phyloP scores from a whole-genome alignment of 129 eudicot genomes.

The Chrysanthemum lavandulifolium region DNA sequence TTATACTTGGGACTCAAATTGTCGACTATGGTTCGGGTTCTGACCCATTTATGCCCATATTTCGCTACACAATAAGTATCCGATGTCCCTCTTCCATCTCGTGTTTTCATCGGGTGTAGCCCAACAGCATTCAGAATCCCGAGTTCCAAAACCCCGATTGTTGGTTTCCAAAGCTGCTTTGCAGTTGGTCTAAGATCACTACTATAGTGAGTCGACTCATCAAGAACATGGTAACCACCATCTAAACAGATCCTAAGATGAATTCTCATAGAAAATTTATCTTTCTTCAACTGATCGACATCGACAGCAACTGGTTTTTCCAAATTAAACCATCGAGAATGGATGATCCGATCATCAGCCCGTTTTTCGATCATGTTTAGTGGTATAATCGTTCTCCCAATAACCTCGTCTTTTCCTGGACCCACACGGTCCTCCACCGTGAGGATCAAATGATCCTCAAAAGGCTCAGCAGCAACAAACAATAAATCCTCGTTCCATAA shows the following conservation, averaged over 20 bases:
- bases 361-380: constrained; percentile 79
- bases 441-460: constrained; percentile 82
- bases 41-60: constrained; percentile 92
- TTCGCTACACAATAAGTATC: constrained; percentile 97
- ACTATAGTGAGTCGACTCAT: constrained; percentile 89
- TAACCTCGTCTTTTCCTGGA: constrained; percentile 93
- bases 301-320: constrained; percentile 86
- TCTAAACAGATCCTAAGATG: constrained; percentile 87
- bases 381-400: constrained; percentile 84
- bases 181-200: constrained; percentile 99
- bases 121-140: constrained; percentile 85
- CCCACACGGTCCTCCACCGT: constrained; percentile 98
- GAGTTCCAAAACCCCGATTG: constrained; percentile 84
- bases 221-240: constrained; percentile 98
- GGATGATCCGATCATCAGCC: constrained; percentile 87
- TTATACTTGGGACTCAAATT: constrained; percentile 77
- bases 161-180: constrained; percentile 88
- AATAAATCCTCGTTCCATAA: constrained; percentile 89
- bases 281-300: constrained; percentile 86
- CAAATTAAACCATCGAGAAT: constrained; percentile 86
- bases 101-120: constrained; percentile 93
- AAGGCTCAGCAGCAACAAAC: constrained; percentile 97
- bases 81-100: constrained; percentile 85
- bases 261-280: constrained; percentile 79
- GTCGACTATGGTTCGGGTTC: constrained; percentile 86